A percentile compares a stretch with the other conserved stretches of the same genome.
These are phyloP conservation scores for Teratosphaeria destructans DNA, from an alignment of 2,329 filamentous ascomycete genomes.

Conservation along the genomic window DNA sequence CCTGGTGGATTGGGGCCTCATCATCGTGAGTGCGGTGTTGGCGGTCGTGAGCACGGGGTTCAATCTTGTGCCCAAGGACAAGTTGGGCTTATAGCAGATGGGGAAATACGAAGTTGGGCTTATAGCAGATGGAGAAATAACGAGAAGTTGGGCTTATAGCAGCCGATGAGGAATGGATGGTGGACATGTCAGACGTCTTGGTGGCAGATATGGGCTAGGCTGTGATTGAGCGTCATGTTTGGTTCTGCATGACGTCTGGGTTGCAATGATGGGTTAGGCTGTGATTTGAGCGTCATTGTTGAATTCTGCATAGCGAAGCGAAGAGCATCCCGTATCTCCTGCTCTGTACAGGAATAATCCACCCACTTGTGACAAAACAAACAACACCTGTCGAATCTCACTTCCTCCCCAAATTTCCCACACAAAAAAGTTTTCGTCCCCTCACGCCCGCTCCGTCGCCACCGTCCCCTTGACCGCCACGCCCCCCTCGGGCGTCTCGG, in stretches of 20 bases:
- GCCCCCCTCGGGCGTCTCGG: conserved; percentile 30
- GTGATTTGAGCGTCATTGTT: not conserved
- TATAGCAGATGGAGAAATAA: too few species aligned
- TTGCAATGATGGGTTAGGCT: not conserved
- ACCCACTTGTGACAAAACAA: too few species aligned
- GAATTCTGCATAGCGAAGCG: not conserved
- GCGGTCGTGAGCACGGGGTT: conserved; percentile 73
- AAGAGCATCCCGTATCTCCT: too few species aligned
- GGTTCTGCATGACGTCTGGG: not conserved
- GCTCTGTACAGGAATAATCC: too few species aligned
- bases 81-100: conserved; percentile 1
- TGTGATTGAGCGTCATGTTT: not conserved
- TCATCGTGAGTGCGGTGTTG: conserved; percentile 58
- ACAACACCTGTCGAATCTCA: too few species aligned
- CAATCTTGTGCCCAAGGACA: conserved; percentile 72
- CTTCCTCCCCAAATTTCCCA: too few species aligned
- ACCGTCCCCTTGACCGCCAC: conserved; percentile 36
- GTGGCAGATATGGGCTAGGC: not conserved
- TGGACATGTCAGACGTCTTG: not conserved
- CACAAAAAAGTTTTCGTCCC: too few species aligned
- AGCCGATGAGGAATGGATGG: not conserved
- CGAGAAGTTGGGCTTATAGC: too few species aligned
- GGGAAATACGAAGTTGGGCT: too few species aligned
- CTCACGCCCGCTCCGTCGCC: conserved; percentile 14
- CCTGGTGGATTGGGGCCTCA: conserved; percentile 55